These are phyloP conservation scores for Rheum nobile DNA, from an alignment of 148 eudicot species.

Conservation along the genomic window DNA sequence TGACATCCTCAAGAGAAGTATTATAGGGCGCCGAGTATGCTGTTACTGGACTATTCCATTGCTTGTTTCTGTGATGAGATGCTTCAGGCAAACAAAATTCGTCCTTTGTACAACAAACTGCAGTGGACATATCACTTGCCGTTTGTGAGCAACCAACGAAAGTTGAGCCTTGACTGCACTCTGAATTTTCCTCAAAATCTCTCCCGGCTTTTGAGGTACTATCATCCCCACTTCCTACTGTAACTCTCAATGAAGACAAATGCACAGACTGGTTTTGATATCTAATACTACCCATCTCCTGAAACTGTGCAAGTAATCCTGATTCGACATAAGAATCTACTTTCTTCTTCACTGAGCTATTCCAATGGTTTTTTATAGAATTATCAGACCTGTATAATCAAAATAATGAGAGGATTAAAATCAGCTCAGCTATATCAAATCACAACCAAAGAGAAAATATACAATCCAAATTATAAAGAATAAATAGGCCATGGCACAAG, in stretches of 20 bases:
- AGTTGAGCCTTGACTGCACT: slow-evolving; percentile 59
- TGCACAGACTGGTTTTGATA: slow-evolving; percentile 36
- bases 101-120: slow-evolving; percentile 28
- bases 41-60: slow-evolving; percentile 25
- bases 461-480: not conserved
- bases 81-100: slow-evolving; percentile 34
- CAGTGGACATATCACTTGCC: slow-evolving; percentile 36
- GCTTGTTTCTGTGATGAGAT: slow-evolving; percentile 27
- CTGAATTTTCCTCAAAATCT: slow-evolving; percentile 61
- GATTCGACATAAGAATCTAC: slow-evolving; percentile 70
- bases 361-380: slow-evolving; percentile 97
- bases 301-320: slow-evolving; percentile 73
- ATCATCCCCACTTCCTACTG: slow-evolving; percentile 24
- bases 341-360: slow-evolving; percentile 96
- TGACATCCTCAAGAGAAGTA: slow-evolving; percentile 27
- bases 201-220: slow-evolving; percentile 29
- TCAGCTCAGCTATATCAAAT: not conserved
- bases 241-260: slow-evolving; percentile 26
- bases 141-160: slow-evolving; percentile 43
- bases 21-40: slow-evolving; percentile 34
- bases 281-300: slow-evolving; percentile 40
- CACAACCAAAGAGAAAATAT: not conserved
- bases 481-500: not conserved
- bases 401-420: slow-evolving; percentile 15
- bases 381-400: slow-evolving; percentile 72